Conservation (phyloP, 371 early-diverging fungal species). For the Mortierella sp. region DNA sequence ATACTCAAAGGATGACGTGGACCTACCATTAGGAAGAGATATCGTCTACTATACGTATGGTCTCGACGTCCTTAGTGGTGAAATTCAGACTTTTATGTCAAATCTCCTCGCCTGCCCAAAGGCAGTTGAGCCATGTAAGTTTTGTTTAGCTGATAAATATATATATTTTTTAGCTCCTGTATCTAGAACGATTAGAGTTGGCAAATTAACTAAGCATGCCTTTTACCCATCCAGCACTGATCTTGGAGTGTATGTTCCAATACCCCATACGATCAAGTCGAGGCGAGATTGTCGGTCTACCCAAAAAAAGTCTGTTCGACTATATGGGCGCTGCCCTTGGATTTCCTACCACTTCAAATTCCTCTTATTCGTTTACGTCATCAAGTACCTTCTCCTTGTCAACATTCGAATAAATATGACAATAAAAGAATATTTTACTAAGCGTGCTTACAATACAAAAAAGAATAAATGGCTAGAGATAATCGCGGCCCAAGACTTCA, state of each 20-base stretch:
- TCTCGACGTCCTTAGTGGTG: conserved; percentile 22
- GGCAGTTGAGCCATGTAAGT: conserved; percentile 35
- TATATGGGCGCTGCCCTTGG: conserved; percentile 34
- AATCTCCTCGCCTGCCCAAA: conserved; percentile 8
- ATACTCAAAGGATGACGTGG: conserved; percentile 22
- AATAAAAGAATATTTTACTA: neutral
- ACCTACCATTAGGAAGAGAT: conserved; percentile 25
- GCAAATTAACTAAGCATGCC: too few species aligned
- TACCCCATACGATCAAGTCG: conserved; percentile 29
- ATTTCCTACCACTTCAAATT: conserved; percentile 8
- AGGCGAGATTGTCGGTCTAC: conserved; percentile 24
- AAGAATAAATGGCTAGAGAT: conserved; percentile 7
- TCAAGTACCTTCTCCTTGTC: neutral
- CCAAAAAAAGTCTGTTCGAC: conserved; percentile 27
- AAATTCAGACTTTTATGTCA: conserved; percentile 30
- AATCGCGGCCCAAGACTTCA: conserved; percentile 27
- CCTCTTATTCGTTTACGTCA: conserved; percentile 1
- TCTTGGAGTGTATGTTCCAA: conserved; percentile 24
- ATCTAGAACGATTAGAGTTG: too few species aligned
- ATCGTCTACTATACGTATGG: conserved; percentile 51
- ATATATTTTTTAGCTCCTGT: too few species aligned
- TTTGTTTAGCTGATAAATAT: neutral
- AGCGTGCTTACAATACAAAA: neutral
- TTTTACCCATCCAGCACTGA: conserved; percentile 1
- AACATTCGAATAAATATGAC: neutral